phyloP scores from a whole-genome alignment of 2,329 filamentous ascomycete genomes.

The Nothomitra cinnamomea region DNA sequence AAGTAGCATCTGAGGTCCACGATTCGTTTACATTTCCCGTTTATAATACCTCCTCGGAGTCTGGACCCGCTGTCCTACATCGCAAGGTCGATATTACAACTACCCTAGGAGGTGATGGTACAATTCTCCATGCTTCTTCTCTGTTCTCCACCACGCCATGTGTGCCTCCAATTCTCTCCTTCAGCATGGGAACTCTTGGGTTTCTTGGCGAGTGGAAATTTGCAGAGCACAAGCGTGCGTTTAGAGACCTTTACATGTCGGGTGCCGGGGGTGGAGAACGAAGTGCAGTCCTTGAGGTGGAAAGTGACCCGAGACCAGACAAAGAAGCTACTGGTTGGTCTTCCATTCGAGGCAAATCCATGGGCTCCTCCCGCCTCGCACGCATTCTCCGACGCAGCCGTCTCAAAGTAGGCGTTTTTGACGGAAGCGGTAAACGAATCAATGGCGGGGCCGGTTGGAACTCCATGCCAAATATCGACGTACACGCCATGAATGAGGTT shows the following conservation, averaged over 20 bases:
- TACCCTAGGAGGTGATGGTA: constrained; percentile 86
- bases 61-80: constrained; percentile 33
- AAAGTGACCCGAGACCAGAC: constrained; percentile 10
- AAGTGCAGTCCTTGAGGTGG: constrained; percentile 15
- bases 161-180: constrained; percentile 82
- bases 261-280: constrained; percentile 37
- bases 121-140: constrained; percentile 69
- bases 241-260: constrained; percentile 83
- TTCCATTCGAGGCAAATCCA: constrained; percentile 58
- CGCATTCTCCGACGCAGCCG: constrained; percentile 76
- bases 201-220: constrained; percentile 98
- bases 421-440: constrained; percentile 33
- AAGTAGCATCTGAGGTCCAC: constrained; percentile 56
- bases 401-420: constrained; percentile 68
- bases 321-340: constrained; percentile 44
- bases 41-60: constrained; percentile 31
- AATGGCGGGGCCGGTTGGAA: constrained; percentile 15
- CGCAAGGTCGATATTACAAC: constrained; percentile 75
- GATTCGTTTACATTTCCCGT: constrained; percentile 55
- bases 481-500: constrained; percentile 82
- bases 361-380: constrained; percentile 57
- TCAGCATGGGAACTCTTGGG: constrained; percentile 91
- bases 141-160: constrained; percentile 66
- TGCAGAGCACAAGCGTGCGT: constrained; percentile 76
- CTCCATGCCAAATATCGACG: constrained; percentile 31